Percentiles rank a stretch among this genome's conserved stretches.
These are phyloP conservation scores for Gracilaria caudata DNA, from an alignment of 23 red algal species.

Conservation along the genomic window DNA sequence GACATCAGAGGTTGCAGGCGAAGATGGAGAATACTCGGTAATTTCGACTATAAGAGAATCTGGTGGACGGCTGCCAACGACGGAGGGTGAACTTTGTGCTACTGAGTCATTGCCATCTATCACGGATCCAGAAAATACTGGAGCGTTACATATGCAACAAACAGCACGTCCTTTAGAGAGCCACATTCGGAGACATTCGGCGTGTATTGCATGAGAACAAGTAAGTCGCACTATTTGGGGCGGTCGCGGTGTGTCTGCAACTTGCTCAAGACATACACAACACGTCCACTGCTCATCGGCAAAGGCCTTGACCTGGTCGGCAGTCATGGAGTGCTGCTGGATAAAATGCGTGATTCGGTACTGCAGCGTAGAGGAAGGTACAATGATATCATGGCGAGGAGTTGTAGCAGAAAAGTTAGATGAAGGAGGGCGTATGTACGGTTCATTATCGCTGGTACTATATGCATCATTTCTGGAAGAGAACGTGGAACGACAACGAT, in stretches of 20 bases:
- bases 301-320: neutral
- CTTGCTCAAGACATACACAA: constrained; percentile 57
- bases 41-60: constrained; percentile 9
- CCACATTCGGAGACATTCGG: constrained; percentile 61
- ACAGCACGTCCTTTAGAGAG: constrained; percentile 52
- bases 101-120: constrained; percentile 4
- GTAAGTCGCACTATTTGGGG: constrained; percentile 19
- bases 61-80: neutral
- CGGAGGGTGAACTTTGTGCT: constrained; percentile 1
- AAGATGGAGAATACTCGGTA: constrained; percentile 27
- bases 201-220: constrained; percentile 52
- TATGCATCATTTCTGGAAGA: neutral
- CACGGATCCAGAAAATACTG: constrained; percentile 18
- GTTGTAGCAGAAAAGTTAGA: constrained; percentile 21
- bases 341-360: constrained; percentile 23
- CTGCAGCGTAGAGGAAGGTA: constrained; percentile 1
- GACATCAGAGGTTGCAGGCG: constrained; percentile 19
- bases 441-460: neutral
- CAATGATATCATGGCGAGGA: neutral
- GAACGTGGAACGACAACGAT: neutral
- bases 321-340: constrained; percentile 11
- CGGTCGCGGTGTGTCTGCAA: neutral
- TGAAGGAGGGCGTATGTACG: constrained; percentile 5
- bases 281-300: constrained; percentile 40
- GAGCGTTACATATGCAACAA: constrained; percentile 58